Base-by-base conservation (phyloP, 208 protist species). In the Phytomonas serpens region DNA sequence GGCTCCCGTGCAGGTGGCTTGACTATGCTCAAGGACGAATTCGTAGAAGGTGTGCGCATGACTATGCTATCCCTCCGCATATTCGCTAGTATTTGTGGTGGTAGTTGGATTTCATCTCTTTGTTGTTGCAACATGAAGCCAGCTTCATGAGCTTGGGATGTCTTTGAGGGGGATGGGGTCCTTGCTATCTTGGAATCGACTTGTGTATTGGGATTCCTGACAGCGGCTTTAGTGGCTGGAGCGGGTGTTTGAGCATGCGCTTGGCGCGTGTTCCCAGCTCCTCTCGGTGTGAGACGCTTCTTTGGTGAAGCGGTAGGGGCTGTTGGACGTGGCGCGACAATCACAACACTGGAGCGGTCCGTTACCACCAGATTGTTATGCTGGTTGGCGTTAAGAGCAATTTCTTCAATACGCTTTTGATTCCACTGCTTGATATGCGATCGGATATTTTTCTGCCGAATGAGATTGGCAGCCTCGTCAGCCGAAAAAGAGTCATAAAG, bases 301-400 rank as follows among this genome's bases (percentile, higher is more conserved):
- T 57, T 57, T 57, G 10, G 47, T 11, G 47, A 57, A 57, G 47
- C 19, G 27, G 47, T 3, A 2, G 19, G 19, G 11, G 16, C 47
- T 57, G 38, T 34, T 4, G 74, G 40, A 10, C 77, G 75, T 33
- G 75, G 85, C 0, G 82, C 77, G 23, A 92, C 75, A 47, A 89
- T 84, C 9, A 84, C 61, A 7, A 89, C 81, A 19, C 80, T 82
- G 42, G 75, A 76, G 11, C 80, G 64, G 42, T 81, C 80, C 33
- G 71, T 83, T 42, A 86, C 78, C n/a, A 79, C 52, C 37, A 76
- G 69, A 40, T 85, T 87, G 34, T 71, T 57, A 57, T 57, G 47
- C 47, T 57, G 47, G 47, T 57, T 57, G 16, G 47, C 47, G 19
- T 57, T 57, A 2, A 57, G 47, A 27, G 47, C 47, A 27, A 57